Percentiles rank a stretch among this genome's conserved stretches.
Conservation (phyloP, 75 land plant species). For the Cupressus sempervirens region DNA sequence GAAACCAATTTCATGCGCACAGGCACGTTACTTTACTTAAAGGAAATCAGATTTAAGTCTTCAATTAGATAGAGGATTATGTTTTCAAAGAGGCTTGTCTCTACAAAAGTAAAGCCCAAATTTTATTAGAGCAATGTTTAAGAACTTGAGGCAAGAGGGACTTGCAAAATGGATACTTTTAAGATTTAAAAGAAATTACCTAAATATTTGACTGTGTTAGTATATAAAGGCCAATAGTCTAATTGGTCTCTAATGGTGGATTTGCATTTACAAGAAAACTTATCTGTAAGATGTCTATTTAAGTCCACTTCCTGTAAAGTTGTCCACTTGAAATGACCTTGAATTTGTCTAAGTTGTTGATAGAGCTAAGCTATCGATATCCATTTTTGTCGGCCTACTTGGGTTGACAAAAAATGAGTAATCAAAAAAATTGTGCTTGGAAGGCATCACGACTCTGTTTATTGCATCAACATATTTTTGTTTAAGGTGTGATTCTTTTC, state of each 20-base stretch:
- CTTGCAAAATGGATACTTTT: too few species aligned
- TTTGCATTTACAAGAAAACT: background rate
- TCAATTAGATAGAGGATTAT: too few species aligned
- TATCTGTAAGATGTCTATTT: conserved; percentile 27
- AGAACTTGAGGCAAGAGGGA: too few species aligned
- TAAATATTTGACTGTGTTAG: too few species aligned
- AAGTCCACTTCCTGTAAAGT: conserved; percentile 72
- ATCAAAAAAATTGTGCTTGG: background rate
- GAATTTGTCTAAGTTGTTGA: background rate
- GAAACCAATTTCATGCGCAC: too few species aligned
- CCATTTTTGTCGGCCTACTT: background rate
- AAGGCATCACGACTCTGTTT: conserved; percentile 4
- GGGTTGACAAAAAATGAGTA: background rate
- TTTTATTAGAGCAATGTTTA: too few species aligned
- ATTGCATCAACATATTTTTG: conserved; percentile 3
- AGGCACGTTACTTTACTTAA: too few species aligned
- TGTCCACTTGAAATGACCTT: background rate
- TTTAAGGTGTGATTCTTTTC: conserved; percentile 15
- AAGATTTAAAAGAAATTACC: too few species aligned
- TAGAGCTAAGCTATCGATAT: conserved; percentile 1
- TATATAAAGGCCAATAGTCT: too few species aligned
- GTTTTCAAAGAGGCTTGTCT: too few species aligned
- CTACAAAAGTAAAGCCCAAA: too few species aligned
- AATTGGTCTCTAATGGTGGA: background rate
- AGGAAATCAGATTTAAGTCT: too few species aligned